Evolutionary conservation across 441 rosid genomes (phyloP).

Genomic region (Adansonia madagascariensis): DNA sequence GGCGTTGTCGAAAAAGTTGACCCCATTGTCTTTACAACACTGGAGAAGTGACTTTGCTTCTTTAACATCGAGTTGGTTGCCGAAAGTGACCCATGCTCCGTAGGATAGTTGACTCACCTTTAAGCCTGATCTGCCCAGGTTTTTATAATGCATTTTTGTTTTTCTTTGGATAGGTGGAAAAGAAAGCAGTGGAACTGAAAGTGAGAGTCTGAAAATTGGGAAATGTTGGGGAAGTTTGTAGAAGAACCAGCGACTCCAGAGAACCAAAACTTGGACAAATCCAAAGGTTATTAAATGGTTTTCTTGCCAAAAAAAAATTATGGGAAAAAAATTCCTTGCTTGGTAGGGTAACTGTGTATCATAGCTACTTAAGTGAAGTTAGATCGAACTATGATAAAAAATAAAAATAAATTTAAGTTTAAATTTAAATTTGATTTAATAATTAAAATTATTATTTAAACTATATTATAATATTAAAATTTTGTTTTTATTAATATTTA

Average conservation of each 20-base stretch:
- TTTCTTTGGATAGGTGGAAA: not conserved
- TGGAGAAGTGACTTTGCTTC: constrained; percentile 90
- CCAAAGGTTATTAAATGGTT: not conserved
- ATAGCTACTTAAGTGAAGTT: too few relatives aligned
- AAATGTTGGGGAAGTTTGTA: not conserved
- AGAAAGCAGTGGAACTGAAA: not conserved
- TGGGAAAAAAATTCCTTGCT: too few relatives aligned
- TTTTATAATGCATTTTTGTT: constrained; percentile 77
- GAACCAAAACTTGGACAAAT: not conserved
- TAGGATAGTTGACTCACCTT: constrained; percentile 88
- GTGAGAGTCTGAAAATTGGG: not conserved
- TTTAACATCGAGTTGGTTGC: constrained; percentile 92
- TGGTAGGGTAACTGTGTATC: too few relatives aligned
- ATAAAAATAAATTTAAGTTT: too few relatives aligned
- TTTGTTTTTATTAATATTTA: too few relatives aligned
- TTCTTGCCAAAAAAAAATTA: too few relatives aligned
- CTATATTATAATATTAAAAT: too few relatives aligned
- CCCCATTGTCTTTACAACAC: constrained; percentile 89
- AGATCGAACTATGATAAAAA: too few relatives aligned
- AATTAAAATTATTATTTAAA: too few relatives aligned
- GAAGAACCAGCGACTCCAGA: not conserved
- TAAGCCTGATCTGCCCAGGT: constrained; percentile 83
- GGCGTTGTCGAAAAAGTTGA: constrained; percentile 98
- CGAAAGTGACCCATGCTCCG: constrained; percentile 93
- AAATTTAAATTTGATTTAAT: too few relatives aligned